These are phyloP conservation scores for Tetradesmus obliquus DNA, from an alignment of 139 green algal genomes.

Conservation along the genomic window DNA sequence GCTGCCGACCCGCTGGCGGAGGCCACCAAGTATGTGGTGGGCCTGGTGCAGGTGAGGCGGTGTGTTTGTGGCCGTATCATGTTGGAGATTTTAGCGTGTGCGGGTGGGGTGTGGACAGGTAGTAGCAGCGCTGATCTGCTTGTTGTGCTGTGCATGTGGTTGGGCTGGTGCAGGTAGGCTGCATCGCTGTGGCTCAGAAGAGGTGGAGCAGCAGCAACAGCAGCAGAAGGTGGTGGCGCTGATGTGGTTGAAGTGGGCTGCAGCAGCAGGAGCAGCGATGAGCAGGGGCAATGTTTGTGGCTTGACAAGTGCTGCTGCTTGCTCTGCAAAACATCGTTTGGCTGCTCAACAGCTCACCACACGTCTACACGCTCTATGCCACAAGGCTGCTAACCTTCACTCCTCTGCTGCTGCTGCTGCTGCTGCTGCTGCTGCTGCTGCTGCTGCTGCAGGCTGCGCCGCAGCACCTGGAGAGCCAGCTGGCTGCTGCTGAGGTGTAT, in stretches of 20 bases:
- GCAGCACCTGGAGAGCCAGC: constrained; percentile 62
- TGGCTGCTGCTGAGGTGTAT: constrained; percentile 82
- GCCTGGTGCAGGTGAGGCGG: constrained; percentile 63
- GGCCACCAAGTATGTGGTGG: constrained; percentile 86
- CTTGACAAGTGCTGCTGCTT: too few species aligned
- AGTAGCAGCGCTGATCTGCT: not conserved
- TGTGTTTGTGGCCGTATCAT: constrained; percentile 50
- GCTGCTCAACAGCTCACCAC: not conserved
- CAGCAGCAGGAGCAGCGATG: not conserved
- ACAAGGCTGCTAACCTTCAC: constrained; percentile 35
- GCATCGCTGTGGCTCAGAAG: too few species aligned
- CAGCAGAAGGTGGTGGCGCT: not conserved
- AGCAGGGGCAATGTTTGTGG: too few species aligned
- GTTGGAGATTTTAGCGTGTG: not conserved
- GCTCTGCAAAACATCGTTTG: not conserved
- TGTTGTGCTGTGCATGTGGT: not conserved
- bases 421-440: not conserved
- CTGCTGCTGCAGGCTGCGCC: constrained; percentile 48
- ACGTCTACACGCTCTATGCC: constrained; percentile 37
- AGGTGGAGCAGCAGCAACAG: not conserved
- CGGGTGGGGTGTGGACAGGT: not conserved
- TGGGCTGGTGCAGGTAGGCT: not conserved
- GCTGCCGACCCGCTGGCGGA: constrained; percentile 86
- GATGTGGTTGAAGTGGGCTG: too few species aligned
- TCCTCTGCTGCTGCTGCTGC: not conserved